Base-by-base conservation (phyloP, 2,329 filamentous ascomycete species). In the Aspergillus sp. region DNA sequence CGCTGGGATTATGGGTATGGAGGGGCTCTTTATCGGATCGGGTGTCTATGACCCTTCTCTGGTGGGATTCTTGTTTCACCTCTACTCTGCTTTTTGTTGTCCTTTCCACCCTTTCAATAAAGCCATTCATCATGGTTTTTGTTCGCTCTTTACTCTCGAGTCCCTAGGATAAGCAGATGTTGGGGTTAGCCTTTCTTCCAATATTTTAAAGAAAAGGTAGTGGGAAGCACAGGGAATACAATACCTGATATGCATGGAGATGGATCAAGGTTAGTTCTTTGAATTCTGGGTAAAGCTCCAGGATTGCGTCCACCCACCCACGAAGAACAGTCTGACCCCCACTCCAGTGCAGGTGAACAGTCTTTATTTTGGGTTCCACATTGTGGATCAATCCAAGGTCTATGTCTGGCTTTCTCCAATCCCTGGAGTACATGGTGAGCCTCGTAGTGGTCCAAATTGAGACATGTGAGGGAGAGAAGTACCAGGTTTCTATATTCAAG, bases 371-470 rank as follows among this genome's bases (percentile, higher is more conserved):
- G 8, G 56, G 49, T n/a, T 49, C 56, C 1, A 25, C 56, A n/a
- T 52, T 6, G 4, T 19, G 5, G 7, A 58, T 53, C 12, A 58
- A 13, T n/a, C 39, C 47, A 28, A 53, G 6, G 13, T 39, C 48
- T 25, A 58, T 58, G n/a, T 58, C 56, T 10, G 56, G 56, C 56
- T 48, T 58, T 17, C 49, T 17, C 56, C 56, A 58, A 53, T 53
- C 38, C 56, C 49, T 53, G 9, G n/a, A 4, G 9, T 19, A 2
- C 2, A 5, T 17, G 1, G 21, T 15, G n/a, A 50, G 19, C 43
- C 32, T 3, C 2, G 10, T 1, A 12, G 10, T 3, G 9, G 4
- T 15, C 3, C 30, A 13, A 7, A 12, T 15, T 15, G 13, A 36
- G 1, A 0, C 5, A 8, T 4, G 9, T 13, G 23, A 32, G 36